Base-by-base conservation (phyloP, 345 rosid genomes). In the Eutrema yunnanense region DNA sequence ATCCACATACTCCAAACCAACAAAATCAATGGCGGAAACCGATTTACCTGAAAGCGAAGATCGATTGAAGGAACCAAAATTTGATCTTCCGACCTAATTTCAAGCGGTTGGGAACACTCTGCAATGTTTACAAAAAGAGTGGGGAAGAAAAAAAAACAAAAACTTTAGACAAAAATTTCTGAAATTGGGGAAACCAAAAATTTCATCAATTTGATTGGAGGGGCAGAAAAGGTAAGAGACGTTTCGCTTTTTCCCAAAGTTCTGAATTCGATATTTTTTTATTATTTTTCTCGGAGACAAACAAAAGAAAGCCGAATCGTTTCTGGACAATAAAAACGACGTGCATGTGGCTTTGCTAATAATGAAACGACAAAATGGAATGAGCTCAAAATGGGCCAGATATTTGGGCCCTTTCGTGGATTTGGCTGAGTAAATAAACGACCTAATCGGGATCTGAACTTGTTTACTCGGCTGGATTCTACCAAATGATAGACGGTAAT, bases 201-300 rank as follows among this genome's bases (percentile, higher is more conserved):
- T 26, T 19, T 37, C 48, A 30, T 54, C 29, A 52, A 10, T 73
- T 47, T 73, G 71, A 73, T 73, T 64, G 41, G 71, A 73, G 3
- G 70, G 57, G 70, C 2, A 43, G 0, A 63, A 63, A 63, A 6
- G 64, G 70, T 26, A 64, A 26, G 29, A 16, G 26, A 65, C 46
- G 63, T 72, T 62, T 72, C 62, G 62, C 62, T 51, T 72, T 72
- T 62, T 62, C 62, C 75, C 44, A 30, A 60, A 50, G 33, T 60
- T 29, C 4, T 44, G 4, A 10, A 5, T 67, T 67, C 4, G 41
- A 67, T 40, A 32, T 33, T 34, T 55, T 13, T 27, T 37, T 22
- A 1, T 38, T 37, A 3, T 48, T 48, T 33, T 19, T 34, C 16
- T 3, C 14, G 6, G 9, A n/a, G 2, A 6, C 1, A 10, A 61